A percentile compares a stretch with the other conserved stretches of the same genome.
Evolutionary conservation across 148 eudicot genomes (phyloP).

Genomic region (Mesembryanthemum crystallinum): DNA sequence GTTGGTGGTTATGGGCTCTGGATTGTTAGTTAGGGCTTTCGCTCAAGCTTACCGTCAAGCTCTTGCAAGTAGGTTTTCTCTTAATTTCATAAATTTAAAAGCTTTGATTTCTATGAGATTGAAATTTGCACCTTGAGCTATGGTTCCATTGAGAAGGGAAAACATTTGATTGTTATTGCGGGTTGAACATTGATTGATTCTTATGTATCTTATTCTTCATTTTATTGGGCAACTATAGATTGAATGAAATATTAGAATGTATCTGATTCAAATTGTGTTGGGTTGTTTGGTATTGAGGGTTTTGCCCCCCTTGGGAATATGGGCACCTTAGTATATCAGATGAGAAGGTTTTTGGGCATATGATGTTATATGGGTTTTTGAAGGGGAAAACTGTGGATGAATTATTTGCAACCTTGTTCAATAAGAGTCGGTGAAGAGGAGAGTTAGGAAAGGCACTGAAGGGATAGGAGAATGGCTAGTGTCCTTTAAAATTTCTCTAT

Average conservation of each 20-base stretch:
- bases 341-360: background rate
- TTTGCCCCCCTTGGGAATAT: background rate
- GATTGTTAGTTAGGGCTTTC: constrained; percentile 51
- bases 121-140: background rate
- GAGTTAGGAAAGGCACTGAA: background rate
- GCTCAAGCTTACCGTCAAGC: constrained; percentile 73
- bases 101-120: background rate
- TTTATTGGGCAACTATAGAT: background rate
- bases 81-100: background rate
- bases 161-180: background rate
- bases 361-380: background rate
- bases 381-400: background rate
- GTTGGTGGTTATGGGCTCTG: constrained; percentile 50
- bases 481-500: background rate
- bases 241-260: background rate
- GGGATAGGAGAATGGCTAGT: background rate
- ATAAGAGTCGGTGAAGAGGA: background rate
- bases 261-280: background rate
- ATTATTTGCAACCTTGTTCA: background rate
- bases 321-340: background rate
- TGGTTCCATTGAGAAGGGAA: background rate
- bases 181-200: background rate
- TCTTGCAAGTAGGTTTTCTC: constrained; percentile 49
- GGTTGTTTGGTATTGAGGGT: background rate
- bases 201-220: background rate